phyloP scores from a whole-genome alignment of 2,329 filamentous ascomycete genomes.

The Botrytis fabae region DNA sequence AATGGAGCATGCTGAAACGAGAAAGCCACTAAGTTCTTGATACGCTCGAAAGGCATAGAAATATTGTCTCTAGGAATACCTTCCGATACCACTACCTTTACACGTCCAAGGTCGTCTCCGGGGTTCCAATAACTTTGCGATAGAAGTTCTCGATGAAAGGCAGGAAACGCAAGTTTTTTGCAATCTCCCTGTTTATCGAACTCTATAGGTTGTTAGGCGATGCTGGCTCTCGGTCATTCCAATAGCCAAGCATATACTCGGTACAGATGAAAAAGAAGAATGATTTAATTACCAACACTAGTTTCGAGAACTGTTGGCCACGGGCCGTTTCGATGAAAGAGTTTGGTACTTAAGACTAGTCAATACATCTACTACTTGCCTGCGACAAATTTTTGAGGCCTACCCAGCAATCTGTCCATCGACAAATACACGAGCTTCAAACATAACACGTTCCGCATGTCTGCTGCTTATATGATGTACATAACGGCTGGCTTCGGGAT shows the following conservation, averaged over 20 bases:
- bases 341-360: constrained; percentile 43
- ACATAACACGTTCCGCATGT: constrained; percentile 56
- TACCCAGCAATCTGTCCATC: constrained; percentile 67
- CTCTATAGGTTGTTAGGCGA: constrained; percentile 29
- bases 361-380: neutral
- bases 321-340: constrained; percentile 50
- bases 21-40: constrained; percentile 74
- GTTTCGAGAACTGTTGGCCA: constrained; percentile 52
- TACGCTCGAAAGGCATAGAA: constrained; percentile 59
- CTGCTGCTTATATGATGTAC: constrained; percentile 55
- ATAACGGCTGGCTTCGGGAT: constrained; percentile 58
- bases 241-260: neutral
- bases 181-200: constrained; percentile 50
- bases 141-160: constrained; percentile 68
- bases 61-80: constrained; percentile 59
- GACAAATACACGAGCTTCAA: constrained; percentile 66
- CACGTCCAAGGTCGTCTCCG: constrained; percentile 68
- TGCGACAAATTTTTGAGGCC: constrained; percentile 12
- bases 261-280: neutral
- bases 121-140: constrained; percentile 71
- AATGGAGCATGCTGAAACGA: constrained; percentile 83
- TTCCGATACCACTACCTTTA: constrained; percentile 76
- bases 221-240: neutral
- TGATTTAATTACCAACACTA: constrained; percentile 46
- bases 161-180: constrained; percentile 68